Percentiles rank a stretch among this genome's conserved stretches.
phyloP scores from a whole-genome alignment of 2,329 filamentous ascomycete genomes.

The Fusarium musae region DNA sequence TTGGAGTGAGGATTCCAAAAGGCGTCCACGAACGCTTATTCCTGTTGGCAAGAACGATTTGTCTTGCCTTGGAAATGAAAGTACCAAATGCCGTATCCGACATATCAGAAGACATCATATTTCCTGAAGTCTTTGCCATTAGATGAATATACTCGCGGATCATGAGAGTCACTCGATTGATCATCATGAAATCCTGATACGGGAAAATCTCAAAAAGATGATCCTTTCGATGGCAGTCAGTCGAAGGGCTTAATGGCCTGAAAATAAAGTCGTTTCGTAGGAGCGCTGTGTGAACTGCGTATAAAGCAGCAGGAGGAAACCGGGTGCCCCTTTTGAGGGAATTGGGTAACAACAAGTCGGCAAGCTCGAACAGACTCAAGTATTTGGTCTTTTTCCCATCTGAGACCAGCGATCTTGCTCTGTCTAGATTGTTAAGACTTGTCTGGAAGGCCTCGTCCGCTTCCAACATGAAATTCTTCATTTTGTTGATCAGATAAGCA shows the following conservation, averaged over 20 bases:
- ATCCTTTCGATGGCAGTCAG: slow-evolving; percentile 59
- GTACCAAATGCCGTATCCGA: slow-evolving; percentile 45
- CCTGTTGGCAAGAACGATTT: slow-evolving; percentile 63
- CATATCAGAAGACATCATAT: slow-evolving; percentile 32
- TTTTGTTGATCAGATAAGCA: slow-evolving; percentile 57
- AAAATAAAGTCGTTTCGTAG: slow-evolving; percentile 70
- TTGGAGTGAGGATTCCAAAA: slow-evolving; percentile 57
- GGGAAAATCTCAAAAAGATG: slow-evolving; percentile 69
- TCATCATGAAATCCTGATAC: slow-evolving; percentile 43
- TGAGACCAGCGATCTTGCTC: slow-evolving; percentile 55
- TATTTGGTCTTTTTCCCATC: slow-evolving; percentile 53
- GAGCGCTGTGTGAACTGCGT: slow-evolving; percentile 76
- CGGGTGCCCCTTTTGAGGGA: slow-evolving; percentile 50
- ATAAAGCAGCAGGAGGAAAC: slow-evolving; percentile 64
- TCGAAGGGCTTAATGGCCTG: slow-evolving; percentile 60
- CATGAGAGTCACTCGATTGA: slow-evolving; percentile 48
- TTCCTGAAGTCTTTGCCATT: slow-evolving; percentile 26
- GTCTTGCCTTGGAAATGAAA: slow-evolving; percentile 63
- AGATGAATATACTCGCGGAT: slow-evolving; percentile 48
- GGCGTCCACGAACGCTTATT: slow-evolving; percentile 59
- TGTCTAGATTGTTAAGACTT: slow-evolving; percentile 61
- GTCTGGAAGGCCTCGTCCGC: slow-evolving; percentile 59
- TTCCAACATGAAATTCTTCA: slow-evolving; percentile 57
- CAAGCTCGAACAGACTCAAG: slow-evolving; percentile 63
- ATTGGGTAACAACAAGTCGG: slow-evolving; percentile 55